These are phyloP conservation scores for Aspergillus aculeatinus DNA, from an alignment of 2,329 filamentous ascomycete species.

Conservation along the genomic window DNA sequence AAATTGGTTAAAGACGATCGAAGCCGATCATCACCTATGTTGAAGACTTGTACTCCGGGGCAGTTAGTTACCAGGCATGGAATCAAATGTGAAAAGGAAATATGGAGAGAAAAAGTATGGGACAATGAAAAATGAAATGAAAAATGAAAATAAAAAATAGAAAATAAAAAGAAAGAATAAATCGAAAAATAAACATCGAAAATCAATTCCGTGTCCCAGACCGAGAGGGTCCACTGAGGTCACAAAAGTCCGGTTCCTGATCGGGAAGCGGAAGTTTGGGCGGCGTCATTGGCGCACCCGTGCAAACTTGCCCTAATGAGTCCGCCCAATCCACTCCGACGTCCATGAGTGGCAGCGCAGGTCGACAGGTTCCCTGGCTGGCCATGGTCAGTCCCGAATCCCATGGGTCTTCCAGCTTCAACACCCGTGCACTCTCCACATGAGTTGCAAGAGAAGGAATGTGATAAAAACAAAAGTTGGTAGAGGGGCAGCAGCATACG, in stretches of 20 bases:
- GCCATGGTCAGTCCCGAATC: not conserved
- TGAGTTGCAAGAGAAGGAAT: not conserved
- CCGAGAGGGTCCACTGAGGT: not conserved
- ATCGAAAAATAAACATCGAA: not conserved
- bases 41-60: not conserved
- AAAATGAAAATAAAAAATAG: not conserved
- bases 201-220: not conserved
- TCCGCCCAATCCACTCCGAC: not conserved
- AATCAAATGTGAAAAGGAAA: not conserved
- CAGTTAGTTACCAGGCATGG: not conserved
- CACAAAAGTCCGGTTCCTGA: slow-evolving; percentile 9
- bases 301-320: not conserved
- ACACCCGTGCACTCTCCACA: not conserved
- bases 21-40: too few species aligned
- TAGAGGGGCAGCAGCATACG: not conserved
- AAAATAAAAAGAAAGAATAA: not conserved
- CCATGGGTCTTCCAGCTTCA: not conserved
- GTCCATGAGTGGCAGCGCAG: not conserved
- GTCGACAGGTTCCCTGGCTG: not conserved
- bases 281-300: slow-evolving; percentile 1
- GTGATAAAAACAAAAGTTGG: not conserved
- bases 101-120: not conserved
- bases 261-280: not conserved
- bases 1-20: too few species aligned
- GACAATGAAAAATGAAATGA: not conserved